phyloP scores from a whole-genome alignment of 73 alveolate species.

The Breviolum minutum region DNA sequence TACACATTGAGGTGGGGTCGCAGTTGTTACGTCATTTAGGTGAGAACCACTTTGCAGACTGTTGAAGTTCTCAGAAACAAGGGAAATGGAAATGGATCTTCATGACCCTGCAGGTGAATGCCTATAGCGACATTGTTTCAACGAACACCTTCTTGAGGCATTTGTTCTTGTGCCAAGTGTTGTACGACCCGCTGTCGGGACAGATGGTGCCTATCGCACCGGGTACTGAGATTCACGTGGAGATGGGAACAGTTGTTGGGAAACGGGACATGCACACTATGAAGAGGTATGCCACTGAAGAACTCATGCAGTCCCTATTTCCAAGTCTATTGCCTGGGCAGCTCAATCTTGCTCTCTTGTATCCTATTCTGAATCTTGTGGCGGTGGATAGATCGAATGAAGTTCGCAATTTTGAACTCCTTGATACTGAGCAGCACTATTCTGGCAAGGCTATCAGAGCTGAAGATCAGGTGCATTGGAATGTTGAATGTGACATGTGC shows the following conservation, averaged over 20 bases:
- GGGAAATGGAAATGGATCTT: background rate
- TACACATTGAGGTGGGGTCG: background rate
- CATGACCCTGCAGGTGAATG: conserved; percentile 23
- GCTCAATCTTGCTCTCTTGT: conserved; percentile 16
- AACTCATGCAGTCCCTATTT: background rate
- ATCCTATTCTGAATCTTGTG: conserved; percentile 46
- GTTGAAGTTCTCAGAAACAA: background rate
- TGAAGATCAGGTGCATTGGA: background rate
- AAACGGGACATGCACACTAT: conserved; percentile 45
- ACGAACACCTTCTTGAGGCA: conserved; percentile 58
- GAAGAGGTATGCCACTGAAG: conserved; percentile 72
- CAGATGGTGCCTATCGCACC: conserved; percentile 35
- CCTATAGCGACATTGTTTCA: conserved; percentile 30
- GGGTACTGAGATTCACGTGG: conserved; percentile 43
- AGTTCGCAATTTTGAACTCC: background rate
- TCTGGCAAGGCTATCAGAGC: background rate
- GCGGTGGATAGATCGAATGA: background rate
- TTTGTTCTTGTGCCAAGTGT: conserved; percentile 65
- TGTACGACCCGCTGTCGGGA: conserved; percentile 30
- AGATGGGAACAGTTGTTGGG: conserved; percentile 52
- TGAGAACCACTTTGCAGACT: background rate
- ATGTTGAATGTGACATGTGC: conserved; percentile 2
- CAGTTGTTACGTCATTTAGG: background rate
- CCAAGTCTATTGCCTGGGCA: background rate
- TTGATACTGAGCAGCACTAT: background rate